phyloP scores from a whole-genome alignment of 2,329 filamentous ascomycete species.

The Conoideocrella luteorostrata region DNA sequence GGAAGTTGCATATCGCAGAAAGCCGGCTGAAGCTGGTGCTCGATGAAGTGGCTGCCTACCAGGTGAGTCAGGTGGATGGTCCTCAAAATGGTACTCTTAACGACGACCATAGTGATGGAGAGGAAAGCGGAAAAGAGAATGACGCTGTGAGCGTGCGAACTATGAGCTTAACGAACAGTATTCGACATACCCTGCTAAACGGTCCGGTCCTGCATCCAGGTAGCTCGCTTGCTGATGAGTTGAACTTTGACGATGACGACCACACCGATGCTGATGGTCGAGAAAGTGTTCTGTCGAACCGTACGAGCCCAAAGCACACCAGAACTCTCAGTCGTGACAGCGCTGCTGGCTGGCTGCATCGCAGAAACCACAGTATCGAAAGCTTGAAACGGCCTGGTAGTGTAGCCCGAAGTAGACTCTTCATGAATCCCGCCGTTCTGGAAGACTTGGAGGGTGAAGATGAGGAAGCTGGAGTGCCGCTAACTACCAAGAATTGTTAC shows the following conservation, averaged over 20 bases:
- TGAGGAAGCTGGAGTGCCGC: constrained; percentile 32
- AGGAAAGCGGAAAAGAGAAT: constrained; percentile 56
- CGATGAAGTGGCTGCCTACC: constrained; percentile 73
- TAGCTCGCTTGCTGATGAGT: constrained; percentile 81
- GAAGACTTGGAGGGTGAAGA: constrained; percentile 51
- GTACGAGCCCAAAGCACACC: constrained; percentile 37
- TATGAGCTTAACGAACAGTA: constrained; percentile 65
- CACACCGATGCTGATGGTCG: constrained; percentile 67
- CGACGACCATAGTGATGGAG: constrained; percentile 49
- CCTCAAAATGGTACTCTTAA: constrained; percentile 27
- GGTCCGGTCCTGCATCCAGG: constrained; percentile 54
- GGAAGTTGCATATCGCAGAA: constrained; percentile 85
- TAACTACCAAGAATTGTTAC: constrained; percentile 46
- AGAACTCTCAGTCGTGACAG: constrained; percentile 55
- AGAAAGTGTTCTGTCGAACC: constrained; percentile 51
- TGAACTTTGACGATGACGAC: constrained; percentile 72
- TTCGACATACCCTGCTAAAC: constrained; percentile 66
- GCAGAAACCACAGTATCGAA: constrained; percentile 52
- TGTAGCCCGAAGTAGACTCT: constrained; percentile 44
- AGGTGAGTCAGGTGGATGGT: constrained; percentile 45
- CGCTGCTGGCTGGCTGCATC: constrained; percentile 40
- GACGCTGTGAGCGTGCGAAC: constrained; percentile 67
- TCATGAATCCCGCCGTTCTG: constrained; percentile 48
- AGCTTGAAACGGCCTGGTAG: constrained; percentile 51
- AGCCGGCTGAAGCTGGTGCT: constrained; percentile 75